A percentile compares a stretch with the other conserved stretches of the same genome.
Conservation (phyloP, 306 rosid species). For the Vicia faba region DNA sequence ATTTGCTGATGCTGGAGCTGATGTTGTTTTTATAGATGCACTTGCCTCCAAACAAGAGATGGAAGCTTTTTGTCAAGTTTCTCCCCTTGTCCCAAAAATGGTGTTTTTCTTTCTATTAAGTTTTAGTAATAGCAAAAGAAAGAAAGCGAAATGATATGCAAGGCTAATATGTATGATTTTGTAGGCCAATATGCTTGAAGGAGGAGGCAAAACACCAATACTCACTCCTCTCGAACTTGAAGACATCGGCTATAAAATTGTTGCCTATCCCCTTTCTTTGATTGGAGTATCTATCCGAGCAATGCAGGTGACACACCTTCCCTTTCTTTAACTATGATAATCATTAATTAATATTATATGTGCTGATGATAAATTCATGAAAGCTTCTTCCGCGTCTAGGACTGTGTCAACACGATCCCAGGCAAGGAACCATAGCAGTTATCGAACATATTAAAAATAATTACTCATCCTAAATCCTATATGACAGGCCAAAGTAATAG, state of each 20-base stretch:
- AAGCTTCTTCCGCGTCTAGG: too few relatives aligned
- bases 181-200: constrained; percentile 98
- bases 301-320: constrained; percentile 70
- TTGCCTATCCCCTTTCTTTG: constrained; percentile 87
- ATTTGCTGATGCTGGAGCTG: constrained; percentile 91
- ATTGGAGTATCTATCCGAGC: constrained; percentile 87
- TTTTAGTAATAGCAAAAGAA: not conserved
- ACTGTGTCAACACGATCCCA: too few relatives aligned
- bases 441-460: not conserved
- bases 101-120: constrained; percentile 38
- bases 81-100: constrained; percentile 79
- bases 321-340: constrained; percentile 13
- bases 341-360: constrained; percentile 16
- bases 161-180: constrained; percentile 30
- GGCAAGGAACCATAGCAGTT: too few relatives aligned
- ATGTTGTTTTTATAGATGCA: constrained; percentile 85
- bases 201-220: constrained; percentile 94
- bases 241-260: constrained; percentile 78
- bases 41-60: constrained; percentile 80
- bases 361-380: constrained; percentile 9
- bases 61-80: constrained; percentile 73
- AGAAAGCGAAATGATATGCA: not conserved
- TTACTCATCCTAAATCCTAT: not conserved
- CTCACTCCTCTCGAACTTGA: constrained; percentile 76
- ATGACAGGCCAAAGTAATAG: not conserved